Evolutionary conservation across 2,329 filamentous ascomycete species (phyloP), one percentile per base, ranked within the genome.

Genomic region (Aspergillus niger): DNA sequence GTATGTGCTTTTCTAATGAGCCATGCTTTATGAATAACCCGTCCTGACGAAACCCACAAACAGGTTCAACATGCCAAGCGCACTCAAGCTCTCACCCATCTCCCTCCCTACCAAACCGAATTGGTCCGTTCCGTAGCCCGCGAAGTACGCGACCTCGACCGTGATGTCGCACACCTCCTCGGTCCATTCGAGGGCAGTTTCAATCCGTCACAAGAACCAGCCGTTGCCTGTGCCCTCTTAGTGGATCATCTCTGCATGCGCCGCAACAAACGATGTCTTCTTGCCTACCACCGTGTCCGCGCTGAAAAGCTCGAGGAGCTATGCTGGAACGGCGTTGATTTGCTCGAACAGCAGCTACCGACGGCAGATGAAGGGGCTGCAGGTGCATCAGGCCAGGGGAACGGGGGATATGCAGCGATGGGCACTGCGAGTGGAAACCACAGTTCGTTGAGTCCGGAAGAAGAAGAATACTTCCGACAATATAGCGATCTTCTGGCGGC

Each of bases 1-100:
- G 91, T 94, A 79, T 70, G 80, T 36, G 47, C 67, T 41, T 49
- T 48, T 55, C 41, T 7, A 17, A 11, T 36, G 26, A 5, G 7
- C 38, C 20, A 13, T 13, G 5, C 36, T 38, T 22, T n/a, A 22
- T n/a, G 55, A 22, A 17, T 22, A 11, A 22, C 39, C 7, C 15
- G 36, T 38, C 5, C 44, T 24, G 56, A 52, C 51, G 50, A 38
- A 61, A 30, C 47, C 55, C 15, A 20, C 32, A 28, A 44, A 58
- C 65, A 97, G 91, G 93, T 96, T 69, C 90, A 94, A 82, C 91
- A 98, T 82, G 95, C 95, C 75, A 98, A 98, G 83, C 88, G 95
- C 74, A 96, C 91, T 17, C 92, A 95, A 77, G 90, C 91, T 66
- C 86, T 99, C 58, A 81, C 88, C 32, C 88, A 96, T 74, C 85